These are phyloP conservation scores for Fusarium graminum DNA, from an alignment of 2,329 filamentous ascomycete genomes.

Conservation along the genomic window DNA sequence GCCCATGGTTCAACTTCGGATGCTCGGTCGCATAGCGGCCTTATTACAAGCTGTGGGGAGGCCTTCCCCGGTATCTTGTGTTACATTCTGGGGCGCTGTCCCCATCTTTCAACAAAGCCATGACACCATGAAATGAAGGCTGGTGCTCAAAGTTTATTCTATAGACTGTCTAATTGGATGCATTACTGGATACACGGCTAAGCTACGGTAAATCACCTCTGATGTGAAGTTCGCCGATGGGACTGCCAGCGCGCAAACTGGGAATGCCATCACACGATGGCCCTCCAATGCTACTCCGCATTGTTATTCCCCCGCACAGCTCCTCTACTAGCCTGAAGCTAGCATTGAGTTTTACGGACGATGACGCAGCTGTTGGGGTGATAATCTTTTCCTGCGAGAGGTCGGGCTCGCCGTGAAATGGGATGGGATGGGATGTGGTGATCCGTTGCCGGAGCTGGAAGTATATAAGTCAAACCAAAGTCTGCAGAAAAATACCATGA, in stretches of 20 bases:
- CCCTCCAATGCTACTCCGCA: conserved; percentile 25
- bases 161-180: conserved; percentile 4
- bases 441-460: conserved; percentile 2
- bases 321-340: conserved; percentile 1
- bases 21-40: conserved; percentile 43
- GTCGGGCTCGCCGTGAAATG: conserved; percentile 6
- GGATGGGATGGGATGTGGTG: conserved; percentile 8
- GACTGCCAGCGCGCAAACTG: conserved; percentile 15
- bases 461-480: conserved; percentile 31
- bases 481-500: not conserved
- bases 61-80: conserved; percentile 16
- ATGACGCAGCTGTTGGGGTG: conserved; percentile 34
- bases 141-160: conserved; percentile 16
- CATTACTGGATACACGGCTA: conserved; percentile 5
- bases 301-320: conserved; percentile 13
- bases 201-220: conserved; percentile 16
- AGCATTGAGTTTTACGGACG: not conserved
- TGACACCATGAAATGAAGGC: conserved; percentile 18
- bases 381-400: not conserved
- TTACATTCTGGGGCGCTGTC: conserved; percentile 27
- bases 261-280: conserved; percentile 39
- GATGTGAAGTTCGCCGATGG: conserved; percentile 19
- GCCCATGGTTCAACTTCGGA: conserved; percentile 35
- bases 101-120: conserved; percentile 10
- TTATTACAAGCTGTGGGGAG: conserved; percentile 29